A percentile compares a stretch with the other conserved stretches of the same genome.
phyloP scores from a whole-genome alignment of 148 eudicot species.

The Polygonum maritimum region DNA sequence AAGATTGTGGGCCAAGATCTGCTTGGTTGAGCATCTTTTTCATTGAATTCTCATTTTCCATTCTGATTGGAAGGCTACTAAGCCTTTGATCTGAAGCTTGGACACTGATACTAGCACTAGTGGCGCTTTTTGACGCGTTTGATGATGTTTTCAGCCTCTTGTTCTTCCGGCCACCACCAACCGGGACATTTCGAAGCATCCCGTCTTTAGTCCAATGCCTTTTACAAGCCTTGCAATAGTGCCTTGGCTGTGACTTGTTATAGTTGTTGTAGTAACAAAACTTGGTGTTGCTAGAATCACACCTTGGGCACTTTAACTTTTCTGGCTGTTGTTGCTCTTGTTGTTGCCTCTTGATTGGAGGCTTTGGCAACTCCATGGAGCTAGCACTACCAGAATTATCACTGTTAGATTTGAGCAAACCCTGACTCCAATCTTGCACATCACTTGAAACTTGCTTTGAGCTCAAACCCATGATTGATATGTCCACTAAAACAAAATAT shows the following conservation, averaged over 20 bases:
- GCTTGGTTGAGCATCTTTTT: not conserved
- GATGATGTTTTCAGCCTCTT: slow-evolving; percentile 50
- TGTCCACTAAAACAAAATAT: not conserved
- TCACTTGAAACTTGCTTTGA: slow-evolving; percentile 55
- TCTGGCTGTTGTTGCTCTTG: slow-evolving; percentile 27
- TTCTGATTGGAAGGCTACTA: not conserved
- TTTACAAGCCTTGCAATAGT: slow-evolving; percentile 83
- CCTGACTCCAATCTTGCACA: slow-evolving; percentile 38
- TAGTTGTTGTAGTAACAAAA: slow-evolving; percentile 94
- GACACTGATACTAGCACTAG: not conserved
- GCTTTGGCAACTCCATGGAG: slow-evolving; percentile 27
- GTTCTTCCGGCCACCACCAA: slow-evolving; percentile 89
- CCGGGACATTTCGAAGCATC: slow-evolving; percentile 81
- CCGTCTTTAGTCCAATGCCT: slow-evolving; percentile 99
- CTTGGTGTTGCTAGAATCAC: slow-evolving; percentile 72
- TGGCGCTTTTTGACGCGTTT: not conserved
- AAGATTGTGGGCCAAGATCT: not conserved
- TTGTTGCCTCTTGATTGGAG: slow-evolving; percentile 14
- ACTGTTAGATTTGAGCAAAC: slow-evolving; percentile 17
- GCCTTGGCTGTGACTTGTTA: slow-evolving; percentile 83
- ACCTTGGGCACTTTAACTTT: slow-evolving; percentile 68
- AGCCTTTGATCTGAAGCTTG: not conserved
- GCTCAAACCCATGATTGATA: no score
- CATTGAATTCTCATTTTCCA: not conserved
- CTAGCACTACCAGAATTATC: not conserved